Conservation (phyloP, 441 rosid species). For the Euphorbia celastroides region DNA sequence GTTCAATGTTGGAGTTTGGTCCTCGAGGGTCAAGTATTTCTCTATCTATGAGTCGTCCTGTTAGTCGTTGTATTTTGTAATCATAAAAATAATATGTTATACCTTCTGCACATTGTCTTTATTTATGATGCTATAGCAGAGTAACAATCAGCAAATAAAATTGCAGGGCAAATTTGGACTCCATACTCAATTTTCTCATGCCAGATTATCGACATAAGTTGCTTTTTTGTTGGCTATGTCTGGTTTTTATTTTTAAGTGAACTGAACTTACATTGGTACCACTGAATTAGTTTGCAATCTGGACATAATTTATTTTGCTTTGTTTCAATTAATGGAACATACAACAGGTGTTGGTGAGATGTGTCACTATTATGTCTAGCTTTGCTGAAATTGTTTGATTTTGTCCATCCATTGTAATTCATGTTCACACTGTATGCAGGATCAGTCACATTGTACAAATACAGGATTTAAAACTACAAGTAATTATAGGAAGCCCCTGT, state of each 20-base stretch:
- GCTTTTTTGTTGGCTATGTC: slow-evolving; percentile 83
- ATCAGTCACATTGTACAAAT: slow-evolving; percentile 57
- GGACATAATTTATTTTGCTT: neutral
- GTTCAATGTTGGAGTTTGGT: slow-evolving; percentile 89
- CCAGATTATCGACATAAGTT: slow-evolving; percentile 54
- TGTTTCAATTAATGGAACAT: neutral
- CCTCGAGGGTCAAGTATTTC: slow-evolving; percentile 59
- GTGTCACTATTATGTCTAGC: neutral
- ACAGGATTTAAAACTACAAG: slow-evolving; percentile 49
- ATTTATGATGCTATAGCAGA: neutral
- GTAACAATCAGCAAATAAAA: slow-evolving; percentile 13
- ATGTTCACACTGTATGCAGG: slow-evolving; percentile 33
- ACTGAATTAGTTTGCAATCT: neutral
- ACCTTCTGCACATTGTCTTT: neutral
- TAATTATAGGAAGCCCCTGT: slow-evolving; percentile 46
- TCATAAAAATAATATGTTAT: neutral
- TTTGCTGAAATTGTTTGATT: neutral
- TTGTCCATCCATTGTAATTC: neutral
- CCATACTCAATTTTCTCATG: slow-evolving; percentile 49
- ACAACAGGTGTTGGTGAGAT: neutral
- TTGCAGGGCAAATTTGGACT: slow-evolving; percentile 57
- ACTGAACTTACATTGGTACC: neutral
- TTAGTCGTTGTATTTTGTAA: neutral
- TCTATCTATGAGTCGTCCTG: slow-evolving; percentile 12
- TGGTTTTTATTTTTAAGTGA: neutral